Percentiles rank a stretch among this genome's conserved stretches.
phyloP scores from a whole-genome alignment of 148 eudicot genomes.

The Camellia granthamiana region DNA sequence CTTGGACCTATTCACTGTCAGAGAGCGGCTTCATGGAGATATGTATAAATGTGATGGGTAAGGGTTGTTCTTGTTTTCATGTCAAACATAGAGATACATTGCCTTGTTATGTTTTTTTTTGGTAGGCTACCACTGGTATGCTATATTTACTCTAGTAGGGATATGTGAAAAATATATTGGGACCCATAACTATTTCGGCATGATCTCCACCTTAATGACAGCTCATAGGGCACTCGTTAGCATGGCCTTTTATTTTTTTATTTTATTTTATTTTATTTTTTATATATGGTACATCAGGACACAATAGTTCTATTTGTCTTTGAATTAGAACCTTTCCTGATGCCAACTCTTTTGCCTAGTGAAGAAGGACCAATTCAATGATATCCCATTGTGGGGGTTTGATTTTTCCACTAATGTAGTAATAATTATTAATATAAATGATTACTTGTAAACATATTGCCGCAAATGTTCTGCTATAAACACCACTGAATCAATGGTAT shows the following conservation, averaged over 20 bases:
- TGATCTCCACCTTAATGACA: not conserved
- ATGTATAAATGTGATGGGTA: slow-evolving; percentile 96
- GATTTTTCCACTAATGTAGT: not conserved
- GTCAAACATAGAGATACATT: not conserved
- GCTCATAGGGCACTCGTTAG: not conserved
- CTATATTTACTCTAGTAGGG: not conserved
- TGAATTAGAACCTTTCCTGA: not conserved
- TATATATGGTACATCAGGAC: not conserved
- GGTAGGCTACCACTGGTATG: not conserved
- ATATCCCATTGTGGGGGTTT: not conserved
- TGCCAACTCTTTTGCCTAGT: not conserved
- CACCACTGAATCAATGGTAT: not conserved
- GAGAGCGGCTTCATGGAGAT: slow-evolving; percentile 86
- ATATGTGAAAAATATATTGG: no score
- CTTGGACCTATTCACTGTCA: slow-evolving; percentile 76
- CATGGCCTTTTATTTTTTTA: no score
- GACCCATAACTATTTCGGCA: not conserved
- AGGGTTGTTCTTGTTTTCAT: slow-evolving; percentile 16
- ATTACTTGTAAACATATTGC: not conserved
- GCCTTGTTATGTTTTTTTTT: slow-evolving; percentile 2
- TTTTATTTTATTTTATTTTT: not conserved
- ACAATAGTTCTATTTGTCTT: not conserved
- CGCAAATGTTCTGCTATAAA: not conserved
- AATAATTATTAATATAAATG: not conserved
- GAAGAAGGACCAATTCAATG: not conserved